phyloP scores from a whole-genome alignment of 106 monocot species.

The Acorus calamus region DNA sequence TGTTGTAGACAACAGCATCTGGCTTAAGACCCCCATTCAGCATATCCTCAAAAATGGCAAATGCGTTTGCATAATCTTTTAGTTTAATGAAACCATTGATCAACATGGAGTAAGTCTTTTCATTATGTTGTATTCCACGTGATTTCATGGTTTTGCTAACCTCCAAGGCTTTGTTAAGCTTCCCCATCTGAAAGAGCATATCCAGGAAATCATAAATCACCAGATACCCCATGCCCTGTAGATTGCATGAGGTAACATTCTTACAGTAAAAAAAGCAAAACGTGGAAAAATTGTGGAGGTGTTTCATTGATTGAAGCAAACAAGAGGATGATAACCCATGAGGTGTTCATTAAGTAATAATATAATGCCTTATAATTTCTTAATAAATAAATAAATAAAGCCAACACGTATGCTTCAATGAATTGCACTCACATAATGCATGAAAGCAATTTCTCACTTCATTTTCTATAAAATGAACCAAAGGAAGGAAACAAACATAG shows the following conservation, averaged over 20 bases:
- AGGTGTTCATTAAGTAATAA: too few species aligned
- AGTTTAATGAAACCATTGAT: conserved; percentile 85
- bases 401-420: too few species aligned
- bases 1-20: conserved; percentile 83
- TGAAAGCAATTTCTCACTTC: too few species aligned
- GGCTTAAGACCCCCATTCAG: conserved; percentile 56
- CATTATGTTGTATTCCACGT: conserved; percentile 75
- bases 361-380: too few species aligned
- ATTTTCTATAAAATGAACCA: background rate
- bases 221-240: too few species aligned
- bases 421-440: too few species aligned
- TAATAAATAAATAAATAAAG: too few species aligned
- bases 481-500: background rate
- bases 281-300: too few species aligned
- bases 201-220: background rate
- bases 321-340: too few species aligned
- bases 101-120: conserved; percentile 92
- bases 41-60: conserved; percentile 88
- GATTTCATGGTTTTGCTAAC: conserved; percentile 68
- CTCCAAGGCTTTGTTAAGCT: conserved; percentile 69
- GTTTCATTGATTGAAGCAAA: too few species aligned
- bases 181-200: conserved; percentile 56
- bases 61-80: conserved; percentile 92
- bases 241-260: too few species aligned
- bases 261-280: too few species aligned